Evolutionary conservation across 1,284 basidiomycete genomes (phyloP).

Genomic region (Trichosporon coremiiforme): DNA sequence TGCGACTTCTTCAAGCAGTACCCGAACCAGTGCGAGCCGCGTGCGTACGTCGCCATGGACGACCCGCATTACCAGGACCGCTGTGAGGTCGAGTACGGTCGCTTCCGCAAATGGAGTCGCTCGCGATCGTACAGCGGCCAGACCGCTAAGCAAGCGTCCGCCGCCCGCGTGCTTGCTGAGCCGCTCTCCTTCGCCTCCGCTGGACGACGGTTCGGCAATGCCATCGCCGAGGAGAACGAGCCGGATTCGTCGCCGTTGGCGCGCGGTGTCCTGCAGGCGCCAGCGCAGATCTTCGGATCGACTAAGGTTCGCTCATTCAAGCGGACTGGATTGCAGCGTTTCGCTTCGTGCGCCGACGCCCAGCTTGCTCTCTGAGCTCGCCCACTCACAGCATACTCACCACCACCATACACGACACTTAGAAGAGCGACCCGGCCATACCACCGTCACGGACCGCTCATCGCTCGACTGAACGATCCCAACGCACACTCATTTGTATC

Average conservation of each 20-base stretch:
- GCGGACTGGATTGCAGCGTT: slow-evolving; percentile 25
- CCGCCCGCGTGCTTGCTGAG: slow-evolving; percentile 20
- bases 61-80: slow-evolving; percentile 79
- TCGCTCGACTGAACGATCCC: not conserved
- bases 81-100: slow-evolving; percentile 81
- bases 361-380: slow-evolving; percentile 4
- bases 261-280: slow-evolving; percentile 38
- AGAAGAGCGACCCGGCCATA: slow-evolving; percentile 8
- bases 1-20: slow-evolving; percentile 77
- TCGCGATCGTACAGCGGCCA: slow-evolving; percentile 84
- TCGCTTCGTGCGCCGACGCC: slow-evolving; percentile 29
- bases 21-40: slow-evolving; percentile 71
- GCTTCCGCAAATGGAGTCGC: slow-evolving; percentile 85
- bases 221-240: slow-evolving; percentile 48
- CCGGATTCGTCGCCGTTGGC: slow-evolving; percentile 39
- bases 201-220: slow-evolving; percentile 29
- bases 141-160: slow-evolving; percentile 50
- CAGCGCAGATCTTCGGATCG: slow-evolving; percentile 51
- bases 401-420: slow-evolving; percentile 4
- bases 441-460: not conserved
- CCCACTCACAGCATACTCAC: not conserved
- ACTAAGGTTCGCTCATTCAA: slow-evolving; percentile 42
- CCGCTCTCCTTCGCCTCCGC: slow-evolving; percentile 1
- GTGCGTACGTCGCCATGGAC: slow-evolving; percentile 88
- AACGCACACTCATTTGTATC: slow-evolving; percentile 18